Percentiles rank a stretch among this genome's conserved stretches.
Conservation (phyloP, 345 rosid genomes). For the Erucastrum elatum region DNA sequence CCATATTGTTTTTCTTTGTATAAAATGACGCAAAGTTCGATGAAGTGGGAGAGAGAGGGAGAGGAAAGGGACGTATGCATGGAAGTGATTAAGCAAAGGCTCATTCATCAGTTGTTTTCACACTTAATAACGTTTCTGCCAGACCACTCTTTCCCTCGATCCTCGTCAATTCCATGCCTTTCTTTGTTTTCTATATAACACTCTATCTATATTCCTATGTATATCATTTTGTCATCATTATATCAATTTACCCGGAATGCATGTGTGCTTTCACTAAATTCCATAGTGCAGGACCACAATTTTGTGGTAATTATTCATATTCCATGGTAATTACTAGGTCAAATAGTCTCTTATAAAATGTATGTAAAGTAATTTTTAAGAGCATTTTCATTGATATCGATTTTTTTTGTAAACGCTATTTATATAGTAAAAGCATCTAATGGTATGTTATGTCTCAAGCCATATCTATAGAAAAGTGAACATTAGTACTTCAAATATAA, state of each 20-base stretch:
- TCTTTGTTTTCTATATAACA: background rate
- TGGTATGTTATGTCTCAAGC: background rate
- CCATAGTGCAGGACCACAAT: slow-evolving; percentile 31
- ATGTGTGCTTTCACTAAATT: slow-evolving; percentile 33
- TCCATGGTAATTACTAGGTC: background rate
- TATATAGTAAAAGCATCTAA: background rate
- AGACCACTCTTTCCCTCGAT: slow-evolving; percentile 53
- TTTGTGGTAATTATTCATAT: background rate
- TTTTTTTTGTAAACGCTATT: background rate
- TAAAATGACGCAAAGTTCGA: slow-evolving; percentile 53
- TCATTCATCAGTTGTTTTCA: slow-evolving; percentile 90
- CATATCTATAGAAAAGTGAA: background rate
- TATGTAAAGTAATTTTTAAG: background rate
- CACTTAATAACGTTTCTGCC: slow-evolving; percentile 39
- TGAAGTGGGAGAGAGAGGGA: slow-evolving; percentile 70
- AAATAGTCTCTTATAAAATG: background rate
- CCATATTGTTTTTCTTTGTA: background rate
- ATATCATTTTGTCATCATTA: slow-evolving; percentile 37
- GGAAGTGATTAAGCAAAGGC: slow-evolving; percentile 70
- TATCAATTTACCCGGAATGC: slow-evolving; percentile 16
- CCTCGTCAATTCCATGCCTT: slow-evolving; percentile 57
- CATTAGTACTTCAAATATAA: background rate
- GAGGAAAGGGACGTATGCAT: slow-evolving; percentile 97
- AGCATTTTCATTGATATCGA: background rate
- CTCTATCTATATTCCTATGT: slow-evolving; percentile 23